These are phyloP conservation scores for Selenicereus undatus DNA, from an alignment of 148 eudicot species.

Conservation along the genomic window DNA sequence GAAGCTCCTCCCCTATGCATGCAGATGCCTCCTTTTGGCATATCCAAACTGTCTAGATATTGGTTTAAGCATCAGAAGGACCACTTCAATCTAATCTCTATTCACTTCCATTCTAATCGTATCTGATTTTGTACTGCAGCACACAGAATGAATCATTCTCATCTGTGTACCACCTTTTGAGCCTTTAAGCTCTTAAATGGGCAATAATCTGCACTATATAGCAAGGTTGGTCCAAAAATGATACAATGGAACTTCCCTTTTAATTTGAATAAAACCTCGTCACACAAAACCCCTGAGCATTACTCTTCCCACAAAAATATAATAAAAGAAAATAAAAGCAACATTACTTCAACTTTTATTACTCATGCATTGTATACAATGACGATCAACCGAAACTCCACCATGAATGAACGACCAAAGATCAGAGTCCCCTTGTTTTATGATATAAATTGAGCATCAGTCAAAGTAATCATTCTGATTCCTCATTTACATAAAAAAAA, in stretches of 20 bases:
- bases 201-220: not conserved
- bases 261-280: no score
- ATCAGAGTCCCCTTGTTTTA: no score
- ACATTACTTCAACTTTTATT: no score
- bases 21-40: not conserved
- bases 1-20: not conserved
- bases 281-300: no score
- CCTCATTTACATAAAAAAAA: no score
- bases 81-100: not conserved
- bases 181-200: not conserved
- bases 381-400: no score
- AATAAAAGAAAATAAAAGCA: no score
- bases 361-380: no score
- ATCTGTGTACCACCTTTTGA: not conserved
- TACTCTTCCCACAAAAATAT: no score
- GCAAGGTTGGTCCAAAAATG: not conserved
- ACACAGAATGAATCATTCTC: not conserved
- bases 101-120: not conserved
- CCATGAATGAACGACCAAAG: no score
- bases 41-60: not conserved
- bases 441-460: no score
- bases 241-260: not conserved
- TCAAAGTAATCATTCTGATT: no score
- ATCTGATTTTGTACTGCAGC: not conserved
- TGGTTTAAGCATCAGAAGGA: not conserved